These are phyloP conservation scores for Sporothrix dimorphospora DNA, from an alignment of 2,329 filamentous ascomycete genomes.

Conservation along the genomic window DNA sequence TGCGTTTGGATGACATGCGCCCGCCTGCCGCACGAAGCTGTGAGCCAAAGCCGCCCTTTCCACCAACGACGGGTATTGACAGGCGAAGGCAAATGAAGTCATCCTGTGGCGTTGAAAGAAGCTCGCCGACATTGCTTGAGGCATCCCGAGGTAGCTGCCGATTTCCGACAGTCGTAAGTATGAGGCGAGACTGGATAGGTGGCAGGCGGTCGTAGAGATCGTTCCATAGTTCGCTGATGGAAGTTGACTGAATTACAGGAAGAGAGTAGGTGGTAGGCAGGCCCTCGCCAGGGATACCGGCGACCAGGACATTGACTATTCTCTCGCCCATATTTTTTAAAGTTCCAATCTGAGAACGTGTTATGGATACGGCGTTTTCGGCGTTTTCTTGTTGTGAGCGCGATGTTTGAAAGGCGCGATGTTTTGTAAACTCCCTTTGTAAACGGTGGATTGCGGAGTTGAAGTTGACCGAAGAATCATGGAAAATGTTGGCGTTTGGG, in stretches of 20 bases:
- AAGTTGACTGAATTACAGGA: conserved; percentile 67
- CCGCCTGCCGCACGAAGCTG: conserved; percentile 95
- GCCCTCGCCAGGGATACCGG: conserved; percentile 80
- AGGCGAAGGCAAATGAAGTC: conserved; percentile 83
- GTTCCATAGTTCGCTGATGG: conserved; percentile 68
- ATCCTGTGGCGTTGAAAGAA: conserved; percentile 61
- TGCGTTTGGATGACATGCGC: conserved; percentile 91
- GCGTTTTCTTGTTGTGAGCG: not conserved
- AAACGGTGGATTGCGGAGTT: not conserved
- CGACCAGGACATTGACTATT: conserved; percentile 76
- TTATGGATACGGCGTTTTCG: not conserved
- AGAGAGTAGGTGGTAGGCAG: conserved; percentile 82
- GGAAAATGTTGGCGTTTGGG: not conserved
- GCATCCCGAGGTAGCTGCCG: conserved; percentile 65
- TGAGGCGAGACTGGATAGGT: conserved; percentile 61
- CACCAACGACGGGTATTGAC: conserved; percentile 77
- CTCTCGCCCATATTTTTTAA: conserved; percentile 24
- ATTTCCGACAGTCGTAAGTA: conserved; percentile 82
- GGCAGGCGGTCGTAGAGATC: conserved; percentile 65
- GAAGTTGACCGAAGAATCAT: not conserved
- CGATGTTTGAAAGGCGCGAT: not conserved
- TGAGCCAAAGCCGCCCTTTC: conserved; percentile 97
- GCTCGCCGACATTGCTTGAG: conserved; percentile 58
- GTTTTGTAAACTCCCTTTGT: not conserved
- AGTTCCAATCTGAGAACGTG: not conserved